phyloP scores from a whole-genome alignment of 2,329 filamentous ascomycete genomes.

The Penicillium oxalicum region DNA sequence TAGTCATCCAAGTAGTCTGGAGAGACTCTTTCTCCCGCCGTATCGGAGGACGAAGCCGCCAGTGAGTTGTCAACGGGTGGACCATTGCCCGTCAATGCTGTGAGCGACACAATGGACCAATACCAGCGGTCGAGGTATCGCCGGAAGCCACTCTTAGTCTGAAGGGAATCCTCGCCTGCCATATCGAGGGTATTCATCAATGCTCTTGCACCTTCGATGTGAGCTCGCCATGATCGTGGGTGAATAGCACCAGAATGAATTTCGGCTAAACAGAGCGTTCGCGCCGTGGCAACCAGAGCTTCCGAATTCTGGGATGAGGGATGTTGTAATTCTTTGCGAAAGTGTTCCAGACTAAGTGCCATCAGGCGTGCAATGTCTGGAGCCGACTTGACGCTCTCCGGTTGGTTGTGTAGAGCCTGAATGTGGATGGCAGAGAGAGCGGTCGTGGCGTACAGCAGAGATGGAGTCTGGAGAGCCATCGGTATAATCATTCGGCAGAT shows the following conservation, averaged over 20 bases:
- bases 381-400: slow-evolving; percentile 33
- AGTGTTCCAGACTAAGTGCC: slow-evolving; percentile 38
- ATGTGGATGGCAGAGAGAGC: slow-evolving; percentile 41
- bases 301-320: slow-evolving; percentile 27
- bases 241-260: slow-evolving; percentile 38
- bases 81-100: slow-evolving; percentile 36
- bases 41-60: slow-evolving; percentile 13
- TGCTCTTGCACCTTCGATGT: slow-evolving; percentile 39
- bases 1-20: slow-evolving; percentile 40
- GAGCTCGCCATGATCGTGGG: slow-evolving; percentile 39
- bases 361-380: slow-evolving; percentile 36
- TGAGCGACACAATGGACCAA: slow-evolving; percentile 38
- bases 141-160: slow-evolving; percentile 29
- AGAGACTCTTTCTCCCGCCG: slow-evolving; percentile 9
- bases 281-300: slow-evolving; percentile 37
- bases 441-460: slow-evolving; percentile 40
- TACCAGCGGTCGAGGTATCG: slow-evolving; percentile 39
- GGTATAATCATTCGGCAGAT: slow-evolving; percentile 41
- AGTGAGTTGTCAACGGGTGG: slow-evolving; percentile 25
- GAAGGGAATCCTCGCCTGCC: slow-evolving; percentile 17
- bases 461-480: slow-evolving; percentile 40
- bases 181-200: slow-evolving; percentile 28
- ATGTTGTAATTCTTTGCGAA: slow-evolving; percentile 36
- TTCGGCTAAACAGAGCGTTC: slow-evolving; percentile 40
- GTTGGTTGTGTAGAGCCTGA: slow-evolving; percentile 31